Evolutionary conservation across 805 yeast genomes (phyloP), one percentile per base, ranked within the genome.

Genomic region (Ogataea ganodermae): DNA sequence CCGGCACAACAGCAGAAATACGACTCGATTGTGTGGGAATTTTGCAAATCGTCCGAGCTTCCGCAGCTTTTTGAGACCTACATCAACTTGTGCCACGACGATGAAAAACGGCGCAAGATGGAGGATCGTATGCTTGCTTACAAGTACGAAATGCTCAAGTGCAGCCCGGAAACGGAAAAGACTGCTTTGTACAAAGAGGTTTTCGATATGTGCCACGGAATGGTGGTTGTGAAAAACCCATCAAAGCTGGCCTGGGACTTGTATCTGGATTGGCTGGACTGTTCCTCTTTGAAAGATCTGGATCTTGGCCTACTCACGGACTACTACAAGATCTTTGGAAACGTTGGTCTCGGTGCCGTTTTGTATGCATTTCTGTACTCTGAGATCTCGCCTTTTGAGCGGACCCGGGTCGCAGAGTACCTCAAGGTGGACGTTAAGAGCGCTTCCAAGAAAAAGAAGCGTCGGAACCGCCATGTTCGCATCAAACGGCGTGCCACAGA

Each of bases 181-280:
- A 61, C 63, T 13, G 49, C 46, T 1, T 57, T 76, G 22, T 69
- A 70, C 8, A 56, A 57, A 1, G 74, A 77, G 22, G 67, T 90
- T 3, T 69, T 69, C 36, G 80, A 77, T 8, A 73, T 81, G 75
- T 79, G 81, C 0, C 83, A 80, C 12, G 95, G 86, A 28, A 79
- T 91, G 83, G 80, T 90, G 3, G 68, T 84, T 13, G 79, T 92
- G 13, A 76, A 80, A 32, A 79, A 84, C 18, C 74, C 76, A 1
- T 81, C 81, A 5, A 71, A 78, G 30, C 68, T 76, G 24, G 88
- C 90, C 1, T 91, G 96, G 96, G 72, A 75, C 31, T 59, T 83
- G 9, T 80, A 80, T 58, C 78, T 89, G 48, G 94, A 90, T 53
- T 86, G 92, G 85, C 24, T 37, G 21, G 96, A 90, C 63, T 75